Base-by-base conservation (phyloP, 176 grass and related monocot species). In the Musa itinerans region DNA sequence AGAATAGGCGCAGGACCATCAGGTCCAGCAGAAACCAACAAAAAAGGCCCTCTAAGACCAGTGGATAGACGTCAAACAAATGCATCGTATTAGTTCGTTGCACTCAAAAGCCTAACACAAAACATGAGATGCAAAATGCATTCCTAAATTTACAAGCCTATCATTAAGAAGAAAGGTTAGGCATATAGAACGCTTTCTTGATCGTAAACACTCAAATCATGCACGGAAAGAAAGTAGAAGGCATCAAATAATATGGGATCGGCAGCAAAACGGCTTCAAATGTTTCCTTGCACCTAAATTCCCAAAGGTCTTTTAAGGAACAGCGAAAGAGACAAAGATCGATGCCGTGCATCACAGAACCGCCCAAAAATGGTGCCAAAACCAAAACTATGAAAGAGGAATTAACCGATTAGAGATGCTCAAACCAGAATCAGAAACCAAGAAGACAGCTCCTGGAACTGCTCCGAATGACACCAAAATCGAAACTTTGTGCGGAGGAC, bases 241-340 rank as follows among this genome's bases (percentile, higher is more conserved):
- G 57, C 57, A 61, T 17, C 57, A n/a, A 21, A 14, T 16, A 57
- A 0, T 19, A 57, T n/a, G 15, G 57, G 34, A 43, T 43, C 19
- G 0, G n/a, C 19, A 61, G 8, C 17, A 19, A 57, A 61, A 1
- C n/a, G 57, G 17, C 57, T 20, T 61, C 57, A 61, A 8, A 61
- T 61, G 7, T 61, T 20, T 61, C 15, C 65, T 25, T 56, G 24
- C 20, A 50, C 50, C 34, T 55, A 65, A 52, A 61, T 53, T 49
- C 48, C 56, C 74, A 17, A n/a, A n/a, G n/a, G 26, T 63, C 79
- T 43, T 52, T 53, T 71, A 75, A 54, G 22, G 34, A 22, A 76
- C 27, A 63, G 19, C 21, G 5, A 22, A 19, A 61, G n/a, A 12
- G 13, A 63, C 27, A 21, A 3, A 52, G 71, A 56, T 54, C 11